Evolutionary conservation across 2,329 filamentous ascomycete genomes (phyloP).

Genomic region (Elsinoe australis): DNA sequence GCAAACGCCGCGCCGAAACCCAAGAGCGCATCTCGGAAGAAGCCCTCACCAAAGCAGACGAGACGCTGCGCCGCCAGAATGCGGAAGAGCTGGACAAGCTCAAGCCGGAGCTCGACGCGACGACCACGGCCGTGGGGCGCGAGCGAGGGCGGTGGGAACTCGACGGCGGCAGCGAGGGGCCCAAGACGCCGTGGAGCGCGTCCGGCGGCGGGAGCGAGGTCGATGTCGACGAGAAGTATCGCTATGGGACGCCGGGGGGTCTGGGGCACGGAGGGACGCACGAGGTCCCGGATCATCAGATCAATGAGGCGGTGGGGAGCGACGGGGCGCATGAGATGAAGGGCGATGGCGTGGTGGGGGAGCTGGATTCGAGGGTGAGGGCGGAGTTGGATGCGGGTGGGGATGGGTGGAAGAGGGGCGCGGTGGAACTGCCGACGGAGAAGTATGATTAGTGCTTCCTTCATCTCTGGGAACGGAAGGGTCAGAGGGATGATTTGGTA

Average conservation of each 20-base stretch:
- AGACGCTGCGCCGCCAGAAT: constrained; percentile 1
- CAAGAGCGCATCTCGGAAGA: not conserved
- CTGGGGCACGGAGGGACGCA: constrained; percentile 6
- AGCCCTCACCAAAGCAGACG: not conserved
- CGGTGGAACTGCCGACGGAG: constrained; percentile 13
- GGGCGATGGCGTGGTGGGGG: constrained; percentile 3
- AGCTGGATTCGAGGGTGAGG: constrained; percentile 3
- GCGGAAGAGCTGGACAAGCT: not conserved
- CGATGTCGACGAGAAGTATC: constrained; percentile 69
- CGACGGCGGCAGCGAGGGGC: not conserved
- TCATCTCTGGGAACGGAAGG: not conserved
- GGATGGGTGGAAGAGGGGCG: not conserved
- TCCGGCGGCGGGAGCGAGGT: constrained; percentile 61
- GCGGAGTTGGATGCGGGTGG: constrained; percentile 8
- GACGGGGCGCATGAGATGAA: constrained; percentile 14
- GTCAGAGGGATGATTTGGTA: not conserved
- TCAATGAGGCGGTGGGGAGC: constrained; percentile 7
- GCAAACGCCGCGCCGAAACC: not conserved
- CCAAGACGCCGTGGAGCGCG: constrained; percentile 41
- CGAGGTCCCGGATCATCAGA: constrained; percentile 8
- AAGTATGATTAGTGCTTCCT: not conserved
- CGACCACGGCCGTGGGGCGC: constrained; percentile 2
- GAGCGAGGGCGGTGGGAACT: constrained; percentile 4
- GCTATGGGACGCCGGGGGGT: not conserved
- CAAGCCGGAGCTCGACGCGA: constrained; percentile 10